These are phyloP conservation scores for Geotrichum aggregatum DNA, from an alignment of 1,139 yeast genomes.

Conservation along the genomic window DNA sequence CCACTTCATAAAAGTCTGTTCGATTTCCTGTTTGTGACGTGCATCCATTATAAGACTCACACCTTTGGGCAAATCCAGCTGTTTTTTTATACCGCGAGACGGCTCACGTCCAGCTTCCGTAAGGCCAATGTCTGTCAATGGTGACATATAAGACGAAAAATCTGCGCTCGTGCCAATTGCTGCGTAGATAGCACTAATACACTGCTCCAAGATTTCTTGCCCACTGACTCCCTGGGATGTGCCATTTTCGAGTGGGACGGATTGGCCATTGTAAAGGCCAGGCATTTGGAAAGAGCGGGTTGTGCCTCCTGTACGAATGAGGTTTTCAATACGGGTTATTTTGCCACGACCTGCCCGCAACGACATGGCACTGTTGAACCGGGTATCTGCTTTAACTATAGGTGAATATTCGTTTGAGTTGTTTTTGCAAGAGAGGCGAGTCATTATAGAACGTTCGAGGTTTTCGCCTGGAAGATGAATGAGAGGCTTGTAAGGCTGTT, in stretches of 20 bases:
- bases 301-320: conserved; percentile 17
- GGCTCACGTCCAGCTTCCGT: conserved; percentile 17
- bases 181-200: conserved; percentile 7
- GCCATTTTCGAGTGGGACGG: background rate
- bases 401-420: conserved; percentile 18
- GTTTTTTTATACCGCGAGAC: conserved; percentile 17
- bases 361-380: conserved; percentile 1
- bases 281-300: conserved; percentile 9
- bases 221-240: background rate
- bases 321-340: conserved; percentile 9
- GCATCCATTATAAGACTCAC: conserved; percentile 20
- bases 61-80: conserved; percentile 15
- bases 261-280: conserved; percentile 3
- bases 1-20: conserved; percentile 24
- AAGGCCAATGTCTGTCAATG: conserved; percentile 12
- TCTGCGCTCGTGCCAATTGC: conserved; percentile 15
- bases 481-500: conserved; percentile 15
- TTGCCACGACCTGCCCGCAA: background rate
- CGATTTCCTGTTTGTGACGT: conserved; percentile 18
- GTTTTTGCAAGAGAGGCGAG: conserved; percentile 8
- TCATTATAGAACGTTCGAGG: conserved; percentile 7
- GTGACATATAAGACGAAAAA: conserved; percentile 5
- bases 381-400: conserved; percentile 11
- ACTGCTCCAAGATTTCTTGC: conserved; percentile 12
- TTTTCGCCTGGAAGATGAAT: conserved; percentile 7